Conservation (phyloP, 768 basidiomycete genomes). For the Suillus decipiens region DNA sequence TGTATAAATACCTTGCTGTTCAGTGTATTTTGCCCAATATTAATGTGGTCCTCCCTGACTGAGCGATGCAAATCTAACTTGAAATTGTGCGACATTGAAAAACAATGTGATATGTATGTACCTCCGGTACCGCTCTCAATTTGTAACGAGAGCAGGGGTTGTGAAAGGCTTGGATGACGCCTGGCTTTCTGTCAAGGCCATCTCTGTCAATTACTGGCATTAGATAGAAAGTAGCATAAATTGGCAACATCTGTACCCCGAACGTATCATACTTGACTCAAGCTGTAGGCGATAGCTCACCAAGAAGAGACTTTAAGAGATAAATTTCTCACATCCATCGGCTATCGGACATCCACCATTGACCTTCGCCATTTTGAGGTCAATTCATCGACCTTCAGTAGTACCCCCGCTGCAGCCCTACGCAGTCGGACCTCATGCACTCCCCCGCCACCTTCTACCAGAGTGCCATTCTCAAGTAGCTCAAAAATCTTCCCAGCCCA, state of each 20-base stretch:
- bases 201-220: conserved; percentile 40
- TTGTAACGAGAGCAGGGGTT: too few relatives aligned
- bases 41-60: too few relatives aligned
- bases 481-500: conserved; percentile 77
- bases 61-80: neutral
- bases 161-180: conserved; percentile 51
- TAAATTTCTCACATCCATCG: neutral
- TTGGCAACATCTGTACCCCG: neutral
- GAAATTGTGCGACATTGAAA: neutral
- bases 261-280: neutral
- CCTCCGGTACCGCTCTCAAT: neutral
- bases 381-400: conserved; percentile 78
- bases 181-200: conserved; percentile 45
- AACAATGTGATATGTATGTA: neutral
- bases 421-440: conserved; percentile 59
- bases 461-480: conserved; percentile 63
- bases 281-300: neutral
- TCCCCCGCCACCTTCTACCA: conserved; percentile 65
- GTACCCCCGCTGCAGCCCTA: conserved; percentile 75
- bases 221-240: too few relatives aligned
- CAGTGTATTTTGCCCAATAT: too few relatives aligned
- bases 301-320: neutral
- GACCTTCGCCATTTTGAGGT: conserved; percentile 66
- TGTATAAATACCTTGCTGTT: too few relatives aligned
- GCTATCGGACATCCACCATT: conserved; percentile 49